A percentile compares a stretch with the other conserved stretches of the same genome.
These are phyloP conservation scores for Diphasiastrum complanatum DNA, from an alignment of 83 land plant species.

Conservation along the genomic window DNA sequence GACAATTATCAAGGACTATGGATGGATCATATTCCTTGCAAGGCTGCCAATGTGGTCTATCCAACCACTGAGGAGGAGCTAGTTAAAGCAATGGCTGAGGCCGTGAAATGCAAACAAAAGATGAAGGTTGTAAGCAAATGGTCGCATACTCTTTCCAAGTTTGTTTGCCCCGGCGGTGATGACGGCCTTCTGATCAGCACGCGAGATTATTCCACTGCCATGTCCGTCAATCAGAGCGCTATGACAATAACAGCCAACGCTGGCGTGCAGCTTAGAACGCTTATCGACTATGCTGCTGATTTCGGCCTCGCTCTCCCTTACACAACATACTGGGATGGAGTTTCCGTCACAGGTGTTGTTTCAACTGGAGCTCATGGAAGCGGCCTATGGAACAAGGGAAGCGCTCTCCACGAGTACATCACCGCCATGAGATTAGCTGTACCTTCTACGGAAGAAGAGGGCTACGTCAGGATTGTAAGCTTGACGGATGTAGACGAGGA, in stretches of 20 bases:
- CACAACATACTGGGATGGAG: constrained; percentile 19
- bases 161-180: constrained; percentile 3
- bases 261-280: background rate
- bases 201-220: background rate
- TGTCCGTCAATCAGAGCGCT: background rate
- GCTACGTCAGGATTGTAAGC: constrained; percentile 9
- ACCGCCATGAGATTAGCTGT: constrained; percentile 15
- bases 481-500: background rate
- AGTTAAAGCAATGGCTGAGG: constrained; percentile 11
- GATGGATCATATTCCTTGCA: constrained; percentile 14
- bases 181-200: constrained; percentile 5
- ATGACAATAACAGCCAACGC: constrained; percentile 5
- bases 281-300: background rate
- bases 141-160: constrained; percentile 6
- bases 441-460: constrained; percentile 11
- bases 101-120: constrained; percentile 6
- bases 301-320: constrained; percentile 16
- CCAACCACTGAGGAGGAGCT: constrained; percentile 8
- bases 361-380: constrained; percentile 30
- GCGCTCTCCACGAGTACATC: constrained; percentile 17
- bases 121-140: constrained; percentile 5
- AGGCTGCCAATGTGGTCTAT: background rate
- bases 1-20: constrained; percentile 8
- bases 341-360: constrained; percentile 17
- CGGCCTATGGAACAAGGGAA: constrained; percentile 10